Base-by-base conservation (phyloP, 306 rosid species). In the Citrullus amarus region DNA sequence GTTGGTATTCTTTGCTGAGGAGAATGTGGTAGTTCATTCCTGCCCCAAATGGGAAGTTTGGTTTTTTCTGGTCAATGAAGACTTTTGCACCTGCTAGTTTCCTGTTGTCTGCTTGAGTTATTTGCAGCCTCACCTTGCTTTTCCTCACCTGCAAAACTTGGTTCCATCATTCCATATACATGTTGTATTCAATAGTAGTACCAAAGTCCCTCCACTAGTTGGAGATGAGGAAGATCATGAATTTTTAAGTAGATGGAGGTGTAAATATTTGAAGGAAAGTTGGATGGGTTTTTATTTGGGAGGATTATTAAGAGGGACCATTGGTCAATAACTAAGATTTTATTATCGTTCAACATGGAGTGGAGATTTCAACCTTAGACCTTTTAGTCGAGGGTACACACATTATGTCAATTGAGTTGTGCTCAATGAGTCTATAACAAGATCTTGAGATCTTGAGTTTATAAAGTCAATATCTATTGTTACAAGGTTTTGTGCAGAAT, bases 11-110 rank as follows among this genome's bases (percentile, higher is more conserved):
- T 4, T 4, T 3, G 13, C 87, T 90, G 66, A 63, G 34, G 71
- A 93, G 89, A 75, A 93, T 91, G 87, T 83, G 30, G 9, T 59
- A 73, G 78, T 82, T 89, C 68, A 91, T 86, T 39, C 91, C 84
- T 50, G 88, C 80, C 7, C 96, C 96, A 34, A 93, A 87, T 12
- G 96, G 91, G 76, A 93, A 93, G 5, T 79, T 5, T 14, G 72
- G 0, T 54, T 10, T 79, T 25, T 62, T 85, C 30, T 77, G 87
- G 57, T 12, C 1, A 43, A 88, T 5, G 25, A 80, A 39, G 76
- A 92, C 65, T 16, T 65, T 84, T 53, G 97, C 89, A 61, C 90
- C 89, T 28, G 75, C 25, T 57, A 93, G 32, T 1, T 90, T 89
- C 0, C 69, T 84, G 20, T 95, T 97, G 81, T 83, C 18, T 80